Percentiles rank a stretch among this genome's conserved stretches.
Conservation (phyloP, 2,329 filamentous ascomycete species). For the Leptosphaerulina australis region DNA sequence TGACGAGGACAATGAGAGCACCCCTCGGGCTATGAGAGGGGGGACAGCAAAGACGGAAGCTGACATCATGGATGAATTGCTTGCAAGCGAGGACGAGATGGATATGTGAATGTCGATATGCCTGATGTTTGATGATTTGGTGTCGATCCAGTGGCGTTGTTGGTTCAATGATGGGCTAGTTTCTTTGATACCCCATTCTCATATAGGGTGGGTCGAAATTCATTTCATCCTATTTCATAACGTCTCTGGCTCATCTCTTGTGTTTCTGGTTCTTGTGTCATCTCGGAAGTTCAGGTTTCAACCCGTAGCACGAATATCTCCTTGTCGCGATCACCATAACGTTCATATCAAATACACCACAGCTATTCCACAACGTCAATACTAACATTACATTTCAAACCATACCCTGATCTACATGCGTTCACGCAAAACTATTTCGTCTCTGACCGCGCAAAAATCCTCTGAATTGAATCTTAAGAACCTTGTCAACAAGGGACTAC, state of each 20-base stretch:
- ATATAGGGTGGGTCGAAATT: constrained; percentile 12
- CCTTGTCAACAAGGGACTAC: constrained; percentile 11
- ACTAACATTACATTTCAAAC: too few species aligned
- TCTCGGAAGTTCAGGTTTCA: too few species aligned
- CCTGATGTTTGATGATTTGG: background rate
- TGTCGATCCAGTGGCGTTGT: constrained; percentile 1
- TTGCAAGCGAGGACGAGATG: constrained; percentile 35
- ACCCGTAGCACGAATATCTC: too few species aligned
- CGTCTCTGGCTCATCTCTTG: too few species aligned
- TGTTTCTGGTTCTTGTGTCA: too few species aligned
- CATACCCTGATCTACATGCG: too few species aligned
- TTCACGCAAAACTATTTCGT: constrained; percentile 20
- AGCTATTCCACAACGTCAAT: too few species aligned
- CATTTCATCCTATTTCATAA: background rate
- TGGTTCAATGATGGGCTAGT: background rate
- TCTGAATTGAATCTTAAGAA: constrained; percentile 20
- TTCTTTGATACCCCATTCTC: constrained; percentile 11
- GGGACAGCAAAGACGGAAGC: constrained; percentile 34
- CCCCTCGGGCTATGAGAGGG: constrained; percentile 3
- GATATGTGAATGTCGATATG: constrained; percentile 8
- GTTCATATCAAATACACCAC: too few species aligned
- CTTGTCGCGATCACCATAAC: too few species aligned
- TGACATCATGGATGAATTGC: constrained; percentile 44
- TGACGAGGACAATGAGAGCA: constrained; percentile 23
- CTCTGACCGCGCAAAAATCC: constrained; percentile 23